Base-by-base conservation (phyloP, 148 eudicot genomes). In the Euryodendron excelsum region DNA sequence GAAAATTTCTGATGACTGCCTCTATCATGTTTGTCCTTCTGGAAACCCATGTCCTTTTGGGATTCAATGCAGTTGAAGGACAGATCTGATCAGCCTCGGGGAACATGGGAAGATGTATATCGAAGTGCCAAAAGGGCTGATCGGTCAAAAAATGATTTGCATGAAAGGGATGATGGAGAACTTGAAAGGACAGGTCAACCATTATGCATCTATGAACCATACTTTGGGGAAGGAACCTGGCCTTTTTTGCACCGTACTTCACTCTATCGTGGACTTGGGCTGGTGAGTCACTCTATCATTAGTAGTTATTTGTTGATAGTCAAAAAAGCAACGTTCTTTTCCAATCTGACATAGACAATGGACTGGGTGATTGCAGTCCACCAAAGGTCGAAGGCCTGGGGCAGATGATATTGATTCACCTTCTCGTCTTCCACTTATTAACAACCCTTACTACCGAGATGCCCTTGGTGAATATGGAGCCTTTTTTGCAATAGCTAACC, bases 141-240 rank as follows among this genome's bases (percentile, higher is more conserved):
- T 74, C 89, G 94, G n/a, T 68, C 81, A 34, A 93, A 79, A 82
- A 90, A 86, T 48, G 88, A 87, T 67, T 85, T 96, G 86, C 97
- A 86, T 77, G 99, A 93, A 85, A 93, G 94, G 85, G 97, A 91
- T 65, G 97, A 96, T 28, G 94, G 97, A 45, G 99, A 96, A 84
- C 94, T 96, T 80, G 99, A 93, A 84, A 93, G 99, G 75, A 96
- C 98, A 17, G 98, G 93, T 56, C 99, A 96, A 85, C 97, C 98
- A 69, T 80, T 96, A 77, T 86, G 91, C 82, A 90, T 96, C 41
- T 96, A 96, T 82, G 99, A 96, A 75, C 98, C 99, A 58, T 93
- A 83, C 82, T 78, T 81, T 84, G 99, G 99, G 55, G 90, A 89
- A 80, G 99, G 98, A 80, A 80, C 92, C 39, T 96, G 99, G 99